Base-by-base conservation (phyloP, 495 filamentous ascomycete species). In the Penicillium egyptiacum region DNA sequence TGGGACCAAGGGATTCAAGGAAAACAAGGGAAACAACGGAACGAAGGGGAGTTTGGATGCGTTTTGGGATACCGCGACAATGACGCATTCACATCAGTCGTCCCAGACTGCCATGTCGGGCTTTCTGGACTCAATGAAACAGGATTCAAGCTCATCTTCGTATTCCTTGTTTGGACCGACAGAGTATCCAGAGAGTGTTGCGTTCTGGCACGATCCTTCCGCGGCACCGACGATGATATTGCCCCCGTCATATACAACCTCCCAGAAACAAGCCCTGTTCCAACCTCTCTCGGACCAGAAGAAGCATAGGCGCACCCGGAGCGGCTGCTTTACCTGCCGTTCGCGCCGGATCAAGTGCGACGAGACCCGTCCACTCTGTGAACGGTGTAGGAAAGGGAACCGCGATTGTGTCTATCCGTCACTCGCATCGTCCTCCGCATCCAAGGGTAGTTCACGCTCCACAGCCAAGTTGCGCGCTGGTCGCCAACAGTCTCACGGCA, bases 241-340 rank as follows among this genome's bases (percentile, higher is more conserved):
- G 33, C 56, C 62, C 25, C 57, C 70, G 23, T 58, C 65, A 26
- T 70, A 69, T 53, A 62, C 70, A 28, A 17, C n/a, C 5, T 39
- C 67, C 45, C 69, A 73, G 59, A 65, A 31, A 30, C 43, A 73
- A 40, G 66, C 66, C 19, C 53, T 69, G 20, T 67, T 71, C 22
- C 71, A 71, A 56, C 63, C 69, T 30, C 50, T 66, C 40, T 51
- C 69, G 17, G 92, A 96, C 53, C 86, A 89, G 61, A 88, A 96
- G 62, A 98, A 97, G 69, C 93, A 97, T 65, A 88, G 92, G 48
- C 86, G 94, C 58, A 97, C 94, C 44, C 81, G 94, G 59, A 96
- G 90, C 55, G 94, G 94, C 33, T 98, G 94, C 74, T 96, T 88
- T 72, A 98, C 94, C 14, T 98, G 94, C 69, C 84, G 94, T 64